A percentile compares a stretch with the other conserved stretches of the same genome.
Evolutionary conservation across 345 rosid genomes (phyloP).

Genomic region (Melaleuca quinquenervia): DNA sequence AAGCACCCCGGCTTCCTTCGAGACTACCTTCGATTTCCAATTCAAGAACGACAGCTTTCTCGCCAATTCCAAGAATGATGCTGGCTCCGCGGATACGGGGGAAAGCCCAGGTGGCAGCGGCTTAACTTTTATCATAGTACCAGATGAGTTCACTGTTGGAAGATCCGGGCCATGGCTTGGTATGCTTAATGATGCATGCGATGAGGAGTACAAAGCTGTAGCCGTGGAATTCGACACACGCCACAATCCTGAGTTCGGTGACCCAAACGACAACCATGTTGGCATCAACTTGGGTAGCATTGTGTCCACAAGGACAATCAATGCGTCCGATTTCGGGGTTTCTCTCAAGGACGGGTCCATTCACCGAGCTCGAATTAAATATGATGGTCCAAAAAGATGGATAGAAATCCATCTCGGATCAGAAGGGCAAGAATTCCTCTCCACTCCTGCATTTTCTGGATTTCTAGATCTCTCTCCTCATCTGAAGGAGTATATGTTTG

Average conservation of each 20-base stretch:
- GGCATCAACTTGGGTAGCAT: constrained; percentile 43
- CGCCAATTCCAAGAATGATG: neutral
- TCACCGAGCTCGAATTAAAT: constrained; percentile 30
- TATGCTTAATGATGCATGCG: constrained; percentile 48
- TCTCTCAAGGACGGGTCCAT: constrained; percentile 26
- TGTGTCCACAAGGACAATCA: constrained; percentile 15
- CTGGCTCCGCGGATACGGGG: neutral
- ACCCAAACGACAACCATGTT: constrained; percentile 41
- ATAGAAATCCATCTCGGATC: constrained; percentile 24
- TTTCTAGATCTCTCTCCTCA: constrained; percentile 29
- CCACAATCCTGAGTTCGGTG: constrained; percentile 32
- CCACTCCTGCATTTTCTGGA: constrained; percentile 24
- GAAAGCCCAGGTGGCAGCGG: constrained; percentile 27
- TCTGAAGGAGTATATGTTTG: constrained; percentile 45
- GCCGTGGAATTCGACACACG: constrained; percentile 33
- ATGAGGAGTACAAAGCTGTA: constrained; percentile 33
- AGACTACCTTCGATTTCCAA: constrained; percentile 33
- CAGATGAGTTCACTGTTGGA: constrained; percentile 44
- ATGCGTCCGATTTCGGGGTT: constrained; percentile 29
- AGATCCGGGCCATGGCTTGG: constrained; percentile 46
- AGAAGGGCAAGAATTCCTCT: constrained; percentile 4
- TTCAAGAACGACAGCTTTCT: constrained; percentile 13
- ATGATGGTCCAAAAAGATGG: constrained; percentile 28
- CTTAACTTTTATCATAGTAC: constrained; percentile 37
- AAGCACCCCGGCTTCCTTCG: constrained; percentile 21